Evolutionary conservation across 2,329 filamentous ascomycete genomes (phyloP), one percentile per base, ranked within the genome.

Genomic region (Rasamsonia emersonii): DNA sequence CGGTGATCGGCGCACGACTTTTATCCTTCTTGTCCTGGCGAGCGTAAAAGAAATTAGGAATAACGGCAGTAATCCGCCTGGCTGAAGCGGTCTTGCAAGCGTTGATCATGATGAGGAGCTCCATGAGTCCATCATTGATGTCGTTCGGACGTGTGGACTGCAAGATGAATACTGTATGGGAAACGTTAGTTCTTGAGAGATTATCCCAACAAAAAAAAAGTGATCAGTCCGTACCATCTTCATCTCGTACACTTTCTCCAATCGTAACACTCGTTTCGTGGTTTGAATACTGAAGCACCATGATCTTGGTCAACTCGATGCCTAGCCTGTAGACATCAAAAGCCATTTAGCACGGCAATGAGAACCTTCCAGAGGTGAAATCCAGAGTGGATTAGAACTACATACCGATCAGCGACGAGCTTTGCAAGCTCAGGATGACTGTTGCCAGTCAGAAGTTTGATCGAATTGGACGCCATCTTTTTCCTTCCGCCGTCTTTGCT

Each of bases 1-100:
- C 89, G 24, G 84, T 93, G 58, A 96, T 98, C 24, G 91, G 89
- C n/a, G 91, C 89, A 44, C 89, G 79, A 34, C 82, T 91, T 69
- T 85, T 83, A 67, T 94, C 88, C 65, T 96, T 96, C 71, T 96
- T 96, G 62, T 96, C 91, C 64, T 96, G 89, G 30, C 89, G 79
- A 9, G 89, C 88, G 54, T 96, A 96, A 17, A 88, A 88, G 64
- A 94, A 96, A 64, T 93, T 95, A 45, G 89, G 89, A 31, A 95
- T 83, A 43, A 95, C 85, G 42, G 86, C 89, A 14, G 89, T 95
- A 64, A 96, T 94, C 43, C 89, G 83, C 43, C 88, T 79, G 9
- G 89, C 89, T 20, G 79, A 83, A 24, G 81, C 81, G 15, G 79
- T 84, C 58, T 84, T 81, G 71, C 89, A 95, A 42, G 89, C 89